phyloP scores from a whole-genome alignment of 257 asterid genomes.

The Ocimum tenuiflorum region DNA sequence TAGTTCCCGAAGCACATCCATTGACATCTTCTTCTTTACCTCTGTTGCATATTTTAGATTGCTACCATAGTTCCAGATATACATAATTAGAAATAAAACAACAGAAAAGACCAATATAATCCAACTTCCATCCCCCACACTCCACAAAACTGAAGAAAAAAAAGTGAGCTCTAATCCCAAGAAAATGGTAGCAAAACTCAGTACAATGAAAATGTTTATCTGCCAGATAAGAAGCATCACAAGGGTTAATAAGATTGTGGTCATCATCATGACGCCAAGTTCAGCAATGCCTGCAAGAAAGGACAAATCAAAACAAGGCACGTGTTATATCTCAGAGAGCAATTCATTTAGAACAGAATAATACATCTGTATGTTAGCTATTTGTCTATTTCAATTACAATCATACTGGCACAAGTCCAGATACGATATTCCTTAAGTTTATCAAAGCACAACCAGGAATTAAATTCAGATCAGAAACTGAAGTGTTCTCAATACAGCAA shows the following conservation, averaged over 20 bases:
- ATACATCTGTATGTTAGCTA: background rate
- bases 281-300: constrained; percentile 78
- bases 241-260: constrained; percentile 71
- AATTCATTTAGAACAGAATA: background rate
- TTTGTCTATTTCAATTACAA: background rate
- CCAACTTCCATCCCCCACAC: constrained; percentile 97
- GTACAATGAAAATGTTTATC: constrained; percentile 59
- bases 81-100: constrained; percentile 71
- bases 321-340: background rate
- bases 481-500: too few species aligned
- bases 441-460: background rate
- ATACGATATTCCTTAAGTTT: constrained; percentile 12
- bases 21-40: constrained; percentile 74
- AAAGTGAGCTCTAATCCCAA: constrained; percentile 81
- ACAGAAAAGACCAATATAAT: constrained; percentile 76
- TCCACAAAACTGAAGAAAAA: constrained; percentile 81
- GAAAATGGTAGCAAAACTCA: constrained; percentile 56
- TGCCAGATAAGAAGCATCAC: constrained; percentile 99
- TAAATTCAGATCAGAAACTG: too few species aligned
- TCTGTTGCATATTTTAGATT: constrained; percentile 86
- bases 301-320: constrained; percentile 28
- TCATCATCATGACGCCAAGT: constrained; percentile 95
- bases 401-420: background rate
- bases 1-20: constrained; percentile 73
- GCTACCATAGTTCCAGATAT: constrained; percentile 93